These are phyloP conservation scores for Vaccinium corymbosum DNA, from an alignment of 148 eudicot species.

Conservation along the genomic window DNA sequence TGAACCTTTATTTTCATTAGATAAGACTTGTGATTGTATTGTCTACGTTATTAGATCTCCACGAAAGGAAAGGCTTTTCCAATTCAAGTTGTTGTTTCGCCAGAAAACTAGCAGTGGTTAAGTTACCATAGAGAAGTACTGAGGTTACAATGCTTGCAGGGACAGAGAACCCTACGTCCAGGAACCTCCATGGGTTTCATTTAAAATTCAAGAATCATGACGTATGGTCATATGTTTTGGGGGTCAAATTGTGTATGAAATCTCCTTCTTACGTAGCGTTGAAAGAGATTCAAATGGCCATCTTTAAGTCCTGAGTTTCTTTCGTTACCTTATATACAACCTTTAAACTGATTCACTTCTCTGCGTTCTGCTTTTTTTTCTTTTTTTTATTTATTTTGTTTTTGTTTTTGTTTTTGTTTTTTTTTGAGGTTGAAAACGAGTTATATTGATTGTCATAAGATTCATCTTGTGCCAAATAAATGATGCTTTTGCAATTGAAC, in stretches of 20 bases:
- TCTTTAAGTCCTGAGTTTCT: conserved; percentile 5
- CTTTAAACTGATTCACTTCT: conserved; percentile 7
- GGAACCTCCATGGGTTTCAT: neutral
- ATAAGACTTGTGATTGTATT: neutral
- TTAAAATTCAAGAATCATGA: conserved; percentile 5
- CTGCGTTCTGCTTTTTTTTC: neutral
- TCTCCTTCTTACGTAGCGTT: neutral
- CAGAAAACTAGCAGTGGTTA: neutral
- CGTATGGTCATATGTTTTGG: neutral
- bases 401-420: neutral
- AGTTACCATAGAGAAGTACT: neutral
- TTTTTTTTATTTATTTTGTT: too few relatives aligned
- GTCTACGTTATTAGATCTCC: neutral
- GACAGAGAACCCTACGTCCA: neutral
- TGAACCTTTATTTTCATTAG: neutral
- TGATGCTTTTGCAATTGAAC: neutral
- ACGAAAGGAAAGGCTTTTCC: neutral
- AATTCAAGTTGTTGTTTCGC: neutral
- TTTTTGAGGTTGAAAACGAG: neutral
- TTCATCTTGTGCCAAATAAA: neutral
- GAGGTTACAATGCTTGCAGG: conserved; percentile 1
- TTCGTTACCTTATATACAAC: neutral
- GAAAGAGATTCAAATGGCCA: neutral
- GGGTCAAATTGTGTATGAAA: neutral
- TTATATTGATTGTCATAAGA: neutral